These are phyloP conservation scores for Abortiporus biennis DNA, from an alignment of 1,284 basidiomycete genomes.

Conservation along the genomic window DNA sequence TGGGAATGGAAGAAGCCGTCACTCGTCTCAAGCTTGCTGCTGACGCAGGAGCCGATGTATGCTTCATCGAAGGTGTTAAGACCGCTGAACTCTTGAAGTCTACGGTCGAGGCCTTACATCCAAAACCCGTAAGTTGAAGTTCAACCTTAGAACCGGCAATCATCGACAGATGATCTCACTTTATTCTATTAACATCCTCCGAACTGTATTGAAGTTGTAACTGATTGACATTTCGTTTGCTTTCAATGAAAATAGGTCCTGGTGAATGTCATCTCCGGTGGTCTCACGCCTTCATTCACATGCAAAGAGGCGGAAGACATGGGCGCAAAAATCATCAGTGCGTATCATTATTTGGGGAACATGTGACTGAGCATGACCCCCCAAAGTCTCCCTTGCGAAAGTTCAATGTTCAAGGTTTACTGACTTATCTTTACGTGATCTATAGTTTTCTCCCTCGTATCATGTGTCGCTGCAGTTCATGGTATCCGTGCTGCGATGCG, in stretches of 20 bases:
- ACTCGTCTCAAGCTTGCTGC: conserved; percentile 64
- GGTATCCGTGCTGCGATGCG: conserved; percentile 68
- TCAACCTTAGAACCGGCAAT: background rate
- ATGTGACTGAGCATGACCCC: no score
- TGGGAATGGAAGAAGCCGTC: conserved; percentile 79
- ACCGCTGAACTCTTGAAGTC: conserved; percentile 58
- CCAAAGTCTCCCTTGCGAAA: no score
- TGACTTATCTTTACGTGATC: background rate
- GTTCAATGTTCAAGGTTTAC: background rate
- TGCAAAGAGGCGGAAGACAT: conserved; percentile 58
- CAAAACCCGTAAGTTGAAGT: conserved; percentile 50
- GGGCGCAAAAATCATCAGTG: conserved; percentile 74
- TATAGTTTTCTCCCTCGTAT: conserved; percentile 62
- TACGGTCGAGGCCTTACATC: conserved; percentile 61
- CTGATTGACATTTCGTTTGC: background rate
- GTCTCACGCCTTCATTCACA: conserved; percentile 69
- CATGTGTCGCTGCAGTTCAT: conserved; percentile 68
- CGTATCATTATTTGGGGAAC: conserved; percentile 24
- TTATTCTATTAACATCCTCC: no score
- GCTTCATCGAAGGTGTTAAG: conserved; percentile 80
- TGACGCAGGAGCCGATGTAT: conserved; percentile 75
- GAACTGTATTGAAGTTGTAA: no score
- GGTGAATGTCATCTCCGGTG: conserved; percentile 74
- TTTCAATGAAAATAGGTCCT: conserved; percentile 37
- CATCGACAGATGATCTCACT: no score